These are phyloP conservation scores for Apiosordaria backusii DNA, from an alignment of 495 filamentous ascomycete species.

Conservation along the genomic window DNA sequence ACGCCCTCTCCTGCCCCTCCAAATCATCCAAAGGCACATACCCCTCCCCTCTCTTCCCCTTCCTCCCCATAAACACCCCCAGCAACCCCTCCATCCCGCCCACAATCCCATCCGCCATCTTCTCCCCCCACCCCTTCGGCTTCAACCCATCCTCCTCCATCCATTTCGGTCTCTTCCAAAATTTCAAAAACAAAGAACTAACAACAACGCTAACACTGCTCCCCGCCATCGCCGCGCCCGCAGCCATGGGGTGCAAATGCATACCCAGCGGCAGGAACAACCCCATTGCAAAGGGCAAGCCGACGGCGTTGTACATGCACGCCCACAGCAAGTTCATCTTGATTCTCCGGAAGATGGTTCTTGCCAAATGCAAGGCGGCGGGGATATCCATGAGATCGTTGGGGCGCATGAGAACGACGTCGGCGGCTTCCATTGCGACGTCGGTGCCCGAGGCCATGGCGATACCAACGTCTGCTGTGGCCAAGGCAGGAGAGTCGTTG, in stretches of 20 bases:
- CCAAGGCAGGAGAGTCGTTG: constrained; percentile 95
- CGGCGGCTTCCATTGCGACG: constrained; percentile 96
- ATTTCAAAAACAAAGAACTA: constrained; percentile 77
- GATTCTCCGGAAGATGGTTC: constrained; percentile 86
- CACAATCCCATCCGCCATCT: constrained; percentile 40
- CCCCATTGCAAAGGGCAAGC: constrained; percentile 95
- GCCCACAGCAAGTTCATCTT: constrained; percentile 91
- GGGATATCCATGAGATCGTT: constrained; percentile 90
- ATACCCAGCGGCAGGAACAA: constrained; percentile 83
- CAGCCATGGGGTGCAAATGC: constrained; percentile 90
- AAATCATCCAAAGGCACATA: constrained; percentile 56
- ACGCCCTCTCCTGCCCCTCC: constrained; percentile 17
- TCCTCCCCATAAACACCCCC: constrained; percentile 32
- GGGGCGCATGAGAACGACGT: constrained; percentile 91
- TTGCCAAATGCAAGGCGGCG: constrained; percentile 74
- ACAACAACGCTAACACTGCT: constrained; percentile 87
- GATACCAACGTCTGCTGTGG: constrained; percentile 89
- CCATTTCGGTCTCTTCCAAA: constrained; percentile 84
- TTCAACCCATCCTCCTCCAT: constrained; percentile 62
- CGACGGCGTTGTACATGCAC: constrained; percentile 87
- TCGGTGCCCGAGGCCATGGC: constrained; percentile 90
- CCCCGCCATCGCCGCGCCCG: constrained; percentile 89
- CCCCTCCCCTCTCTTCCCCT: constrained; percentile 47
- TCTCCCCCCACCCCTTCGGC: constrained; percentile 43
- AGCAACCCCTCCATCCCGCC: constrained; percentile 38